A percentile compares a stretch with the other conserved stretches of the same genome.
These are phyloP conservation scores for Discostella stelligeroides DNA, from an alignment of 108 stramenopile genomes.

Conservation along the genomic window DNA sequence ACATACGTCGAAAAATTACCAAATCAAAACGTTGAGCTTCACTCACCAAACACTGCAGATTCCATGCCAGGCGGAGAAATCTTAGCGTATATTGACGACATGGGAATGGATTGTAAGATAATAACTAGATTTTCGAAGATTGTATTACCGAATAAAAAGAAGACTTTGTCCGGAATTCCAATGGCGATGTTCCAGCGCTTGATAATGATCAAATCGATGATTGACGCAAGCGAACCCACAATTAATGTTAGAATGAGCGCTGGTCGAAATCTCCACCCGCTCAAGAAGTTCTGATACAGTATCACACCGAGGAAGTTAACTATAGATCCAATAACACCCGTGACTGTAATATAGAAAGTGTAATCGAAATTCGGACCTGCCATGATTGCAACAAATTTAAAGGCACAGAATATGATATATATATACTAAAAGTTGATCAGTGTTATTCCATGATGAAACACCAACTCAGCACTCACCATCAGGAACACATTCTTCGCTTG, in stretches of 20 bases:
- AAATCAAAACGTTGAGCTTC: not conserved
- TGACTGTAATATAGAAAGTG: slow-evolving; percentile 52
- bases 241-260: slow-evolving; percentile 51
- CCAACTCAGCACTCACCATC: slow-evolving; percentile 29
- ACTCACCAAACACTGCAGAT: slow-evolving; percentile 41
- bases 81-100: slow-evolving; percentile 43
- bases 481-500: slow-evolving; percentile 34
- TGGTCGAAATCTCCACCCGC: slow-evolving; percentile 41
- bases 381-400: not conserved
- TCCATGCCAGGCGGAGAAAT: slow-evolving; percentile 48
- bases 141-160: slow-evolving; percentile 48
- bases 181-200: slow-evolving; percentile 47
- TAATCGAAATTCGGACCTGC: slow-evolving; percentile 45
- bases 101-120: slow-evolving; percentile 31
- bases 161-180: slow-evolving; percentile 48
- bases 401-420: not conserved
- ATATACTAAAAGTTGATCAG: not conserved
- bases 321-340: slow-evolving; percentile 45
- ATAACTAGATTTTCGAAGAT: slow-evolving; percentile 43
- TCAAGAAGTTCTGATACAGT: slow-evolving; percentile 40
- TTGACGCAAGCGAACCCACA: slow-evolving; percentile 41
- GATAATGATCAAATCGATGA: slow-evolving; percentile 47
- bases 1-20: no score
- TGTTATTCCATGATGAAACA: not conserved
- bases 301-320: slow-evolving; percentile 43